A percentile compares a stretch with the other conserved stretches of the same genome.
Conservation (phyloP, 2,329 filamentous ascomycete species). For the Monosporascus sp. region DNA sequence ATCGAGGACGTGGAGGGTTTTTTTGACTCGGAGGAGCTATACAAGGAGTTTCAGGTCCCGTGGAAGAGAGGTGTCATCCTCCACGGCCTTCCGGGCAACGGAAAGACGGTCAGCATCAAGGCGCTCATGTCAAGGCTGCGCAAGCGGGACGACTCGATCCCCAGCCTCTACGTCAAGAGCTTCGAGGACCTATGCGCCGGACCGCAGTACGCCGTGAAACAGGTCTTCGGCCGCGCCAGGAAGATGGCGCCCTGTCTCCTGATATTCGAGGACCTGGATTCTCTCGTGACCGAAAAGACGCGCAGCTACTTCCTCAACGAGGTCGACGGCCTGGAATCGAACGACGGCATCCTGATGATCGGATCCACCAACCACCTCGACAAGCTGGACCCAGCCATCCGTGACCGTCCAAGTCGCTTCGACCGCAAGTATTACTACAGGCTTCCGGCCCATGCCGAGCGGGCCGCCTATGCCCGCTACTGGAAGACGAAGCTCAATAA, state of each 20-base stretch:
- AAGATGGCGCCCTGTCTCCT: constrained; percentile 60
- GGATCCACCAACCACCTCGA: constrained; percentile 41
- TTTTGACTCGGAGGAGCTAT: constrained; percentile 52
- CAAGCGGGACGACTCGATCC: constrained; percentile 43
- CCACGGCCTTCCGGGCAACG: constrained; percentile 57
- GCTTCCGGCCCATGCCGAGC: constrained; percentile 37
- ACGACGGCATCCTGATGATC: constrained; percentile 54
- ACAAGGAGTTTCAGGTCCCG: constrained; percentile 54
- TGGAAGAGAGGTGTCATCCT: constrained; percentile 68
- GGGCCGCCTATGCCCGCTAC: constrained; percentile 43
- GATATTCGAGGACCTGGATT: constrained; percentile 66
- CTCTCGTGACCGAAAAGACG: constrained; percentile 51
- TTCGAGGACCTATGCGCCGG: constrained; percentile 25
- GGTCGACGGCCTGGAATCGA: constrained; percentile 55
- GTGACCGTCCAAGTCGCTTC: constrained; percentile 48
- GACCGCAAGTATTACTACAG: constrained; percentile 52
- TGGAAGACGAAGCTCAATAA: constrained; percentile 35
- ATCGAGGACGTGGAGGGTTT: constrained; percentile 58
- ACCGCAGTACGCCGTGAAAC: constrained; percentile 45
- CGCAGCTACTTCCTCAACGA: constrained; percentile 67
- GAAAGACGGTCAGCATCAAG: constrained; percentile 66
- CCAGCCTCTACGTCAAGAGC: constrained; percentile 55
- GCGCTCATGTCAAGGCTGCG: constrained; percentile 61
- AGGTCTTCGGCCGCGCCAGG: constrained; percentile 53
- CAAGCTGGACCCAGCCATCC: constrained; percentile 48